A percentile compares a stretch with the other conserved stretches of the same genome.
These are phyloP conservation scores for Mycotypha africana DNA, from an alignment of 371 early-diverging fungal species.

Conservation along the genomic window DNA sequence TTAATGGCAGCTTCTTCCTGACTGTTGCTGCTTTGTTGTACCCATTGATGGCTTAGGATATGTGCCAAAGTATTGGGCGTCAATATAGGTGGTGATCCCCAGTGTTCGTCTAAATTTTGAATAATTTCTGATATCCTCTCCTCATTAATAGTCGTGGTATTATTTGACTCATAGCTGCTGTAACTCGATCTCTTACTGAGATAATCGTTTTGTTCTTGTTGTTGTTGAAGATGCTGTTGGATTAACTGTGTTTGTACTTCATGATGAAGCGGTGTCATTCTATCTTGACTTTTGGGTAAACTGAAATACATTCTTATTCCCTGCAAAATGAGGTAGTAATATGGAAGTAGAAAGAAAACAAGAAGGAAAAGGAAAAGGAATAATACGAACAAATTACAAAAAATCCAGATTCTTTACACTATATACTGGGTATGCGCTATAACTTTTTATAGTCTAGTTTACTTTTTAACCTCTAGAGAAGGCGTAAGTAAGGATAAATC, in stretches of 20 bases:
- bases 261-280: not conserved
- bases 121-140: conserved; percentile 23
- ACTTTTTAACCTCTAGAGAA: too few relatives aligned
- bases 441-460: too few relatives aligned
- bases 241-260: too few relatives aligned
- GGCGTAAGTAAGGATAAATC: too few relatives aligned
- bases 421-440: too few relatives aligned
- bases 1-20: not conserved
- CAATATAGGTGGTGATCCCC: conserved; percentile 27
- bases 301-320: conserved; percentile 12
- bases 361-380: too few relatives aligned
- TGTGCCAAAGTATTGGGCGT: conserved; percentile 23
- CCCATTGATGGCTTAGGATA: conserved; percentile 23
- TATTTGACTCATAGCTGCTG: conserved; percentile 1
- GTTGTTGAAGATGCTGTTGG: not conserved
- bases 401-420: too few relatives aligned
- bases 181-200: conserved; percentile 1
- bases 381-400: too few relatives aligned
- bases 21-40: too few relatives aligned
- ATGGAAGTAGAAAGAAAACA: not conserved
- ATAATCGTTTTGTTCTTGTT: not conserved
- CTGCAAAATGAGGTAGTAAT: too few relatives aligned
- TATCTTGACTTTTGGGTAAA: conserved; percentile 16
- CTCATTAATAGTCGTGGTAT: conserved; percentile 5
- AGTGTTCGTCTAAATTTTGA: conserved; percentile 24